Percentiles rank a stretch among this genome's conserved stretches.
Conservation (phyloP, 345 rosid genomes). For the Raphanus raphanistrum region DNA sequence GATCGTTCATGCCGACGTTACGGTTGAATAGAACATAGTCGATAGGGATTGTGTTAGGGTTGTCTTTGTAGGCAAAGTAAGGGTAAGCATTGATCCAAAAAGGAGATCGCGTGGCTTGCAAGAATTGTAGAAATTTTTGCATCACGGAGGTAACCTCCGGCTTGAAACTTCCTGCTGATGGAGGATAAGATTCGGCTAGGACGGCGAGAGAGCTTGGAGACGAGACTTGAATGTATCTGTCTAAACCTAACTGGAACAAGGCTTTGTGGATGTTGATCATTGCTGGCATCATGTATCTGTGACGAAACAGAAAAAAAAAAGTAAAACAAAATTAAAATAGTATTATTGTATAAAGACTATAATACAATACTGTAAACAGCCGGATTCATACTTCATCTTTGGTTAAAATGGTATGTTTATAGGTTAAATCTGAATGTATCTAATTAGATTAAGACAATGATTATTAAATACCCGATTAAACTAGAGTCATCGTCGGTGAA, state of each 20-base stretch:
- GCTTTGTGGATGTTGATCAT: conserved; percentile 70
- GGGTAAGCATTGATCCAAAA: conserved; percentile 98
- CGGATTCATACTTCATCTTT: not conserved
- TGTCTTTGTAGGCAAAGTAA: conserved; percentile 85
- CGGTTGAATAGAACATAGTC: conserved; percentile 85
- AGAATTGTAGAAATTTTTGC: conserved; percentile 61
- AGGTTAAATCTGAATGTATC: not conserved
- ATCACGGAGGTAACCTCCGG: conserved; percentile 52
- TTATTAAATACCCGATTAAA: conserved; percentile 35
- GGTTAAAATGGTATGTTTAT: not conserved
- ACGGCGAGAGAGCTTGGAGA: conserved; percentile 77
- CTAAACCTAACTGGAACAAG: conserved; percentile 68
- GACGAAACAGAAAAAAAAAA: not conserved
- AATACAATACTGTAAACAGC: not conserved
- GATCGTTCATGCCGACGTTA: conserved; percentile 80
- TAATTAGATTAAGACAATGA: not conserved
- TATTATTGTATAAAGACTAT: not conserved
- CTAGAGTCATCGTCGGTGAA: conserved; percentile 52
- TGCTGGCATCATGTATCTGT: conserved; percentile 66
- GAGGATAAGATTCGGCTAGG: conserved; percentile 75
- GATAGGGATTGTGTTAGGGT: conserved; percentile 53
- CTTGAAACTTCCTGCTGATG: conserved; percentile 83
- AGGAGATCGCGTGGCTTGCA: conserved; percentile 60
- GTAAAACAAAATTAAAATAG: not conserved
- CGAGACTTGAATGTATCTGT: conserved; percentile 65